A percentile compares a stretch with the other conserved stretches of the same genome.
phyloP scores from a whole-genome alignment of 805 yeast genomes.

The Dipodascopsis uninucleata region DNA sequence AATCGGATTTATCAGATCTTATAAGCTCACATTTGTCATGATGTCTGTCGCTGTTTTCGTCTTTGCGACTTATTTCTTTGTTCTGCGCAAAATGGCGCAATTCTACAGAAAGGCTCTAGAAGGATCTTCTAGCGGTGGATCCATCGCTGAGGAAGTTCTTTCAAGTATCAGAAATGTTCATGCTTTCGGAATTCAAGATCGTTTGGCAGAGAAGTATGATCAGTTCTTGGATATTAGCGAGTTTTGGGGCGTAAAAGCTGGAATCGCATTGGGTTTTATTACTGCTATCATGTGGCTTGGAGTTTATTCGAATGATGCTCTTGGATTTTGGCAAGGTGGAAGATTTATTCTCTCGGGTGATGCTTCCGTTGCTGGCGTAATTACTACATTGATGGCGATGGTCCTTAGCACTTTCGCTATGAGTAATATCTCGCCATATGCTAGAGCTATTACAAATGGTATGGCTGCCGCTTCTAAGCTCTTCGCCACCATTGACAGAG shows the following conservation, averaged over 20 bases:
- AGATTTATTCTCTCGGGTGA: constrained; percentile 28
- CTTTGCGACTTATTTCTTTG: constrained; percentile 30
- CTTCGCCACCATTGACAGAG: constrained; percentile 44
- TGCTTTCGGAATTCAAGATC: constrained; percentile 42
- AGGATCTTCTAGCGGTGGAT: constrained; percentile 28
- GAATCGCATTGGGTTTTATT: constrained; percentile 28
- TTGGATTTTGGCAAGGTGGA: constrained; percentile 37
- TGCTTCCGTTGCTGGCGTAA: constrained; percentile 19
- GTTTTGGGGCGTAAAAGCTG: constrained; percentile 24
- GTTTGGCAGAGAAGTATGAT: constrained; percentile 37
- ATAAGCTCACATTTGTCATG: constrained; percentile 39
- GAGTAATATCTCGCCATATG: constrained; percentile 41
- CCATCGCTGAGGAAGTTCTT: constrained; percentile 43
- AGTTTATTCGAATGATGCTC: constrained; percentile 31
- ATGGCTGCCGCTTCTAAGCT: constrained; percentile 40
- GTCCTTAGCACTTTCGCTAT: constrained; percentile 42
- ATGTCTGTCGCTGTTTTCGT: constrained; percentile 36
- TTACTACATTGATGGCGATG: constrained; percentile 36
- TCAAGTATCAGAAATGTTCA: constrained; percentile 41
- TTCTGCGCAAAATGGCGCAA: constrained; percentile 32
- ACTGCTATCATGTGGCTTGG: constrained; percentile 29
- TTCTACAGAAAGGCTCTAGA: constrained; percentile 18
- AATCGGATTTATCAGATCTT: constrained; percentile 37
- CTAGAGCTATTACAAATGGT: constrained; percentile 39
- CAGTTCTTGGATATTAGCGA: constrained; percentile 31